These are phyloP conservation scores for Rutidosis leptorrhynchoides DNA, from an alignment of 129 eudicot genomes.

Conservation along the genomic window DNA sequence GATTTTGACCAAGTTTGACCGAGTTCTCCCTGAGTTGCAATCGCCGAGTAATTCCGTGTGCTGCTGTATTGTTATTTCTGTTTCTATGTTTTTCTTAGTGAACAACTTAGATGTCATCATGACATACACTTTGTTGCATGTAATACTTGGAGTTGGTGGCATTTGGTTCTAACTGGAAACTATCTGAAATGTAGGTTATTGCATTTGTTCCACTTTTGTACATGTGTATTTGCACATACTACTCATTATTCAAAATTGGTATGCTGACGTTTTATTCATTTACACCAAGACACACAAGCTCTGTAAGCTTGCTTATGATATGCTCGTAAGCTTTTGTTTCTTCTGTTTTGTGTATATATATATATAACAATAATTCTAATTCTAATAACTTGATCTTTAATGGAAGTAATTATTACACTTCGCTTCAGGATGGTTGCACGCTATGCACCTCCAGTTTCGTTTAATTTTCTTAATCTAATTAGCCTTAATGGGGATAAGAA, in stretches of 20 bases:
- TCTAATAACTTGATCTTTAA: slow-evolving; percentile 2
- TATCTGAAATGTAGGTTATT: slow-evolving; percentile 49
- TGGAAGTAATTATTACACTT: slow-evolving; percentile 10
- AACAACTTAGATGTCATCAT: not conserved
- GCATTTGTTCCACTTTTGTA: slow-evolving; percentile 91
- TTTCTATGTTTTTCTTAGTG: not conserved
- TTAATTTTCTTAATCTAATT: slow-evolving; percentile 83
- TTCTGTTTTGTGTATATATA: not conserved
- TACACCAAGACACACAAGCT: slow-evolving; percentile 88
- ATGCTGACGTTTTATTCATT: slow-evolving; percentile 86
- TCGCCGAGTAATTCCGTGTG: no score
- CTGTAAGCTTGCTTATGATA: slow-evolving; percentile 90
- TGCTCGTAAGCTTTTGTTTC: slow-evolving; percentile 69
- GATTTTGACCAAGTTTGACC: no score
- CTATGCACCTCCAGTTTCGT: slow-evolving; percentile 94
- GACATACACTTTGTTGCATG: not conserved
- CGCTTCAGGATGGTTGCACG: slow-evolving; percentile 90
- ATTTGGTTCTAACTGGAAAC: slow-evolving; percentile 13
- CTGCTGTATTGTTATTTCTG: not conserved
- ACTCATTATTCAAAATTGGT: slow-evolving; percentile 85
- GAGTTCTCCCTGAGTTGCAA: no score
- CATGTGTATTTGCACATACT: slow-evolving; percentile 95
- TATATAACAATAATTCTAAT: no score
- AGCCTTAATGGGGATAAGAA: slow-evolving; percentile 66
- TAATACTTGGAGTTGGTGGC: slow-evolving; percentile 14